Evolutionary conservation across 2,329 filamentous ascomycete genomes (phyloP), one percentile per base, ranked within the genome.

Genomic region (Claviceps monticola): DNA sequence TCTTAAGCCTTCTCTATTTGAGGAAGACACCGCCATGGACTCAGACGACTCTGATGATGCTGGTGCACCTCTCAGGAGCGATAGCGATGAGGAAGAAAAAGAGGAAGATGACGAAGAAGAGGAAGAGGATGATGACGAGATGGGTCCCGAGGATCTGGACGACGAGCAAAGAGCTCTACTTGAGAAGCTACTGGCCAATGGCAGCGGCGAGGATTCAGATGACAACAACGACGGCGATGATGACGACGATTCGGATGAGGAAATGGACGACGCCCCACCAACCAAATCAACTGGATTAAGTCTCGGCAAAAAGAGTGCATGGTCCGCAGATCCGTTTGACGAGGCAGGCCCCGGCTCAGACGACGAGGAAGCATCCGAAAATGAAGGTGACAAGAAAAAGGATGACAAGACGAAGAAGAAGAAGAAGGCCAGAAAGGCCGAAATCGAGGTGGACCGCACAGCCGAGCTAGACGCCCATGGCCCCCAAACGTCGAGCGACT

Each of bases 1-100:
- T 1, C 72, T 98, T 54, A 98, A 97, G 70, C 88, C 93, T 39
- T 94, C 88, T 9, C 88, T 95, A 62, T 91, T 98, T 61, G 80
- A 83, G 47, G 75, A 72, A 16, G 78, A 76, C 19, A 75, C 73
- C 23, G 75, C 75, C 51, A 74, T 71, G 59, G 73, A 73, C 14
- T 68, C 66, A 46, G 64, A 72, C 46, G 65, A 72, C 23, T 72
- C 74, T 1, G 74, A 74, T 5, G 74, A 74, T 5, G 72, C 68
- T 21, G 76, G 68, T 45, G 65, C 64, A 29, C 63, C 74, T 6
- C 69, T 71, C 36, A 73, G 74, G 16, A 72, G 71, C 13, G 68
- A 66, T 36, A 73, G 73, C 14, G 74, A 74, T 19, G 71, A 72
- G 38, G 69, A 71, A 4, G 70, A 74, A 11, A 74, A 77, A 14